These are phyloP conservation scores for Ophiosphaerella herpotricha DNA, from an alignment of 2,329 filamentous ascomycete genomes.

Conservation along the genomic window DNA sequence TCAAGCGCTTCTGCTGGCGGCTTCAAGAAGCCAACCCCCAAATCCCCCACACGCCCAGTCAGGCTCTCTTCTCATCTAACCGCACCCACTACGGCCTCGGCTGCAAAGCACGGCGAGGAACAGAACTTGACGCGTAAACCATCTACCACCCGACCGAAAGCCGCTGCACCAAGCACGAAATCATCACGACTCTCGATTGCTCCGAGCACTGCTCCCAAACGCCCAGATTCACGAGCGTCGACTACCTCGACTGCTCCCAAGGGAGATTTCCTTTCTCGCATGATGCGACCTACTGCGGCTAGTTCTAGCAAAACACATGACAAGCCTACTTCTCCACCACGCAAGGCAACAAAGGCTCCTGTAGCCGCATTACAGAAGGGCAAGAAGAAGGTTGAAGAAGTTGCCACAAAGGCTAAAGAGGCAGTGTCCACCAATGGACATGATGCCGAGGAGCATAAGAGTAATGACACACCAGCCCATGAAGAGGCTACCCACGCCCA, in stretches of 20 bases:
- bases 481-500: constrained; percentile 16
- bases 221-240: constrained; percentile 53
- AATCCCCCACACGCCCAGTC: constrained; percentile 71
- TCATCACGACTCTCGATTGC: constrained; percentile 45
- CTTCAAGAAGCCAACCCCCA: constrained; percentile 47
- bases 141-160: constrained; percentile 42
- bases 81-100: constrained; percentile 71
- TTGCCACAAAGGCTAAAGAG: constrained; percentile 41
- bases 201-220: constrained; percentile 51
- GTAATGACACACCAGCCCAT: constrained; percentile 1
- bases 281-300: constrained; percentile 77
- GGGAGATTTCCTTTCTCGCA: constrained; percentile 75
- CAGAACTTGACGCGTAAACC: constrained; percentile 47
- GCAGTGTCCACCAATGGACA: constrained; percentile 36
- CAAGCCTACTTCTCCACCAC: constrained; percentile 55
- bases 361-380: constrained; percentile 35
- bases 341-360: constrained; percentile 30
- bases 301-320: constrained; percentile 71
- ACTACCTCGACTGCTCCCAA: constrained; percentile 64
- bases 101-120: constrained; percentile 59
- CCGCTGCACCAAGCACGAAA: constrained; percentile 29
- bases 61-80: constrained; percentile 69
- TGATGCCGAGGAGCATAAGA: constrained; percentile 20
- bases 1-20: constrained; percentile 30
- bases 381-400: constrained; percentile 45